Evolutionary conservation across 2,329 filamentous ascomycete species (phyloP), one percentile per base, ranked within the genome.

Genomic region (Penicillium corylophilum): DNA sequence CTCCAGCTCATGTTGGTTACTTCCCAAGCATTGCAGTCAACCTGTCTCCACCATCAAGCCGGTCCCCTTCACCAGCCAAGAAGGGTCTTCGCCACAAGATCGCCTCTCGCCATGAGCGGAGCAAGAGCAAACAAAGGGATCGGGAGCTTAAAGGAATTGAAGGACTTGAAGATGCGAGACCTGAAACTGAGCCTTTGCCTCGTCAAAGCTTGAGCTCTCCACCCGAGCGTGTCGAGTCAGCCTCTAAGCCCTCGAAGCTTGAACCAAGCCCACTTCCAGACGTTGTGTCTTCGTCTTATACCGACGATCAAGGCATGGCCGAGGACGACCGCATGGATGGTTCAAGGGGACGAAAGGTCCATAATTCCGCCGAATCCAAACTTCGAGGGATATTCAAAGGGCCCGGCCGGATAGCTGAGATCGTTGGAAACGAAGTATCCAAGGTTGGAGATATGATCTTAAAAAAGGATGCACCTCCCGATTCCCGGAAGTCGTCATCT

Each of bases 311-410:
- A 46, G 28, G 20, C 15, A 57, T 45, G 20, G 47, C 51, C 12
- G 63, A 61, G 20, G 48, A 55, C 18, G 64, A 60, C 46, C 55
- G 56, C n/a, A 35, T 46, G 2, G 66, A 71, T 13, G 63, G 60
- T 40, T 64, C 61, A 20, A 61, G 56, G 47, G 56, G 58, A 18
- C 58, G 65, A 18, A 74, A 67, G 36, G 64, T 63, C 2, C 51
- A 56, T 3, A 48, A 59, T 40, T 50, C 77, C 67, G 59, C 75
- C 73, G 64, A 84, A 75, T 83, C 82, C 9, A 84, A 82, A 31
- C 77, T 90, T 8, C 83, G 86, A 38, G 84, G 87, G 6, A 86
- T 96, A 43, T 87, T 96, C 72, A 93, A 90, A 72, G 86, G 85
- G 0, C 64, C 64, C 2, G 82, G 84, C 44, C 80, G 88, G 49